Evolutionary conservation across 768 basidiomycete species (phyloP), one percentile per base, ranked within the genome.

Genomic region (Heimioporus sp.): DNA sequence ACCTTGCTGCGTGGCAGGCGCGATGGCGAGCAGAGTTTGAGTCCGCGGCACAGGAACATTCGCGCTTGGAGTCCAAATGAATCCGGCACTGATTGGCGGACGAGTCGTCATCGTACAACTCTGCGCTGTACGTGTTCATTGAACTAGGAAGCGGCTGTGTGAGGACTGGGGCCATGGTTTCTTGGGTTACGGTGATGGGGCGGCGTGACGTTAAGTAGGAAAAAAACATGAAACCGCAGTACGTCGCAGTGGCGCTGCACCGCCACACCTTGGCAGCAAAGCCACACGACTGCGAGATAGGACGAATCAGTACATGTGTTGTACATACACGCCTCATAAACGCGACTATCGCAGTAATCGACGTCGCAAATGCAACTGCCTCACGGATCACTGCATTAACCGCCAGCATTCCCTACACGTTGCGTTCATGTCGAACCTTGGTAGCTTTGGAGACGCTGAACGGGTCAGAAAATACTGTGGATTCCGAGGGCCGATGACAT

Each of bases 1-100:
- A 46, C 32, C 66, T 63, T 10, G 61, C 59, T 44, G 60, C 58
- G 49, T 74, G 70, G 53, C 68, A 73, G 10, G 63, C 55, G 24
- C 56, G 64, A 43, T 75, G 72, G 44, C 52, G 41, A 36, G 58
- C 12, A 31, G 65, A 49, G 45, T 47, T n/a, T 0, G 63, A 43
- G 20, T 62, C 57, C 19, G 47, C 38, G 42, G 55, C 43, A 38
- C 67, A 69, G 11, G 55, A 34, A 19, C 67, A 69, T 34, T 45
- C 55, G 21, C 31, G 36, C 20, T 55, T 53, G 31, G 63, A 55
- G 8, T 37, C 48, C 40, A 65, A 20, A 35, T 69, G 65, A 43
- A 60, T 12, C 0, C 55, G 56, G 34, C 69, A 70, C 40, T 69
- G 61, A 21, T 56, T 63, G 8, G 46, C 17, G 13, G n/a, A 39